A percentile compares a stretch with the other conserved stretches of the same genome.
Conservation (phyloP, 2,329 filamentous ascomycete genomes). For the Colletotrichum sidae region DNA sequence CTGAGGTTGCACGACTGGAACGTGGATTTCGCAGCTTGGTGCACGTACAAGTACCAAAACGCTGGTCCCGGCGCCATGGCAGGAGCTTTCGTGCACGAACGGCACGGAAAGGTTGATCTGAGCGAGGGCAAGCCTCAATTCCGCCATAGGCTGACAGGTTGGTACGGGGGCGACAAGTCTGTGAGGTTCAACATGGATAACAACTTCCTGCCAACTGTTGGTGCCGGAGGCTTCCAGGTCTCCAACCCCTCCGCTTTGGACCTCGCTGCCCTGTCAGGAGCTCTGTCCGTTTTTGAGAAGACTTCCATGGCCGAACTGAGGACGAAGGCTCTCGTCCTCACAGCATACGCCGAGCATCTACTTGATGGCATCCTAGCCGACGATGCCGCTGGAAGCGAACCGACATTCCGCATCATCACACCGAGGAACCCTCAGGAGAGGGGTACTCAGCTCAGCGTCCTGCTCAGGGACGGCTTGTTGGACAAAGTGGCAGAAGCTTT, state of each 20-base stretch:
- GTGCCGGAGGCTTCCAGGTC: conserved; percentile 79
- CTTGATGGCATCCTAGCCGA: conserved; percentile 59
- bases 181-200: conserved; percentile 81
- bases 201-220: conserved; percentile 75
- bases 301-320: conserved; percentile 77
- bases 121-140: conserved; percentile 60
- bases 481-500: conserved; percentile 74
- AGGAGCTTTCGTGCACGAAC: conserved; percentile 78
- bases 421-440: conserved; percentile 75
- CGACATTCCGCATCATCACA: conserved; percentile 74
- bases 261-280: conserved; percentile 78
- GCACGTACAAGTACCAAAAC: conserved; percentile 87
- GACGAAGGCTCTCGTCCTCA: conserved; percentile 77
- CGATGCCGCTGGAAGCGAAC: conserved; percentile 43
- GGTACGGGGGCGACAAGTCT: conserved; percentile 80
- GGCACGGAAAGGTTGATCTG: conserved; percentile 66
- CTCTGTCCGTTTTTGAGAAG: conserved; percentile 78
- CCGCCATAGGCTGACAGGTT: conserved; percentile 74
- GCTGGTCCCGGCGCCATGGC: conserved; percentile 80
- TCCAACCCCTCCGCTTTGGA: conserved; percentile 84
- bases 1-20: conserved; percentile 81
- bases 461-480: conserved; percentile 75
- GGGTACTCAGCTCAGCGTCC: conserved; percentile 83
- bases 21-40: conserved; percentile 86
- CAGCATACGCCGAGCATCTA: conserved; percentile 80